Evolutionary conservation across 1,284 basidiomycete genomes (phyloP).

Genomic region (Hortiboletus rubellus): DNA sequence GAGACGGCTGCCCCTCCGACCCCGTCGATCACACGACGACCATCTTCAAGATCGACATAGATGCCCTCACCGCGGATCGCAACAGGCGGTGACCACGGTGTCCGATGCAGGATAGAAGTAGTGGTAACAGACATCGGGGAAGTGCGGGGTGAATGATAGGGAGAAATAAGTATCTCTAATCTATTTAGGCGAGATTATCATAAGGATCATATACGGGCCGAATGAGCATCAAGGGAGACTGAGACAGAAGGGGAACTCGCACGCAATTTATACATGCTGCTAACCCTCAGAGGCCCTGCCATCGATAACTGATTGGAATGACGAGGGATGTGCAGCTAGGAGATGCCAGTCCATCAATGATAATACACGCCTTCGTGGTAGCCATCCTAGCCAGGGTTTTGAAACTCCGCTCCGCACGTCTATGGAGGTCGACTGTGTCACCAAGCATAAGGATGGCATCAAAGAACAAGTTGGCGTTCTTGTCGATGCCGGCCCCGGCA

Average conservation of each 20-base stretch:
- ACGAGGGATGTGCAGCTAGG: not conserved
- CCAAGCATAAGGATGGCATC: conserved; percentile 41
- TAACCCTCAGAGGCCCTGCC: not conserved
- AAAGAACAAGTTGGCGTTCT: conserved; percentile 70
- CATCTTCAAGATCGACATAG: conserved; percentile 68
- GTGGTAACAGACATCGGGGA: conserved; percentile 20
- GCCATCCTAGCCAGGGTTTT: too few relatives aligned
- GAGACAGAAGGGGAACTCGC: conserved; percentile 1
- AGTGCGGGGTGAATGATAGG: not conserved
- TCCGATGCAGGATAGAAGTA: conserved; percentile 55
- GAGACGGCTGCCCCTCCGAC: conserved; percentile 84
- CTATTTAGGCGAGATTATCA: not conserved
- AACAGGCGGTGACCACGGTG: conserved; percentile 69
- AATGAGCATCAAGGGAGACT: not conserved
- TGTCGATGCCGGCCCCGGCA: conserved; percentile 87
- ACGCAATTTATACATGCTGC: not conserved
- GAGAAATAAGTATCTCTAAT: not conserved
- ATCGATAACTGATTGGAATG: not conserved
- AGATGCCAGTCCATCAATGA: not conserved
- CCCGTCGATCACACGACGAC: conserved; percentile 66
- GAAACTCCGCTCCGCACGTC: too few relatives aligned
- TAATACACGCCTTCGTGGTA: not conserved
- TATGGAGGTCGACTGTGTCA: too few relatives aligned
- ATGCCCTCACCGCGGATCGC: conserved; percentile 67
- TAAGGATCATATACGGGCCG: not conserved